Evolutionary conservation across 2,329 filamentous ascomycete species (phyloP).

Genomic region (Phyllosticta capitalensis): DNA sequence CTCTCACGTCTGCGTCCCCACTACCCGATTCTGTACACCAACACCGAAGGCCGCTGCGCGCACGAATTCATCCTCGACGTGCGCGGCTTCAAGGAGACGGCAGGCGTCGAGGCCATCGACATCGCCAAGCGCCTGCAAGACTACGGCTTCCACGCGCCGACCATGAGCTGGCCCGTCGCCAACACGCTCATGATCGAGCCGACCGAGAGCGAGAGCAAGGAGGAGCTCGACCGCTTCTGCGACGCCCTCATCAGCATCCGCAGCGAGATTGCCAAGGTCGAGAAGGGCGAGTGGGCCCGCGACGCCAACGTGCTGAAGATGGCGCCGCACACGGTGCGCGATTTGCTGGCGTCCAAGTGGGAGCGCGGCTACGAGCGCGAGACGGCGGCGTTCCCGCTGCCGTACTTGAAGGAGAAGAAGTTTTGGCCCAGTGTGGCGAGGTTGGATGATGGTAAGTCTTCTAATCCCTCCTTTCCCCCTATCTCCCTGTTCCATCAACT

Average conservation of each 20-base stretch:
- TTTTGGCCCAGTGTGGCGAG: constrained; percentile 88
- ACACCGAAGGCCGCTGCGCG: constrained; percentile 75
- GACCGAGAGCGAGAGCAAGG: constrained; percentile 85
- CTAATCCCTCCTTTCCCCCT: constrained; percentile 14
- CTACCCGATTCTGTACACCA: constrained; percentile 91
- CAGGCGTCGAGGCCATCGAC: constrained; percentile 83
- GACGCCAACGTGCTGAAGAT: constrained; percentile 81
- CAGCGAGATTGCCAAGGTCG: constrained; percentile 71
- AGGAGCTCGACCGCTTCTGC: constrained; percentile 87
- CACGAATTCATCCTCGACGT: constrained; percentile 96
- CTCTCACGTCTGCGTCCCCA: constrained; percentile 75
- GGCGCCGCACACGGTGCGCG: constrained; percentile 74
- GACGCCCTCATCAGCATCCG: constrained; percentile 83
- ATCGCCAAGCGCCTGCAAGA: constrained; percentile 95
- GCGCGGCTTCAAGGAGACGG: constrained; percentile 71
- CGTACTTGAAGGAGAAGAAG: constrained; percentile 85
- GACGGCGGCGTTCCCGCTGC: constrained; percentile 76
- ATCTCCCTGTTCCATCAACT: constrained; percentile 12
- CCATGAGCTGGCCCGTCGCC: constrained; percentile 92
- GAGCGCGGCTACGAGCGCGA: constrained; percentile 71
- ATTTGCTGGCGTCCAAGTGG: constrained; percentile 71
- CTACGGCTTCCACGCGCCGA: constrained; percentile 94
- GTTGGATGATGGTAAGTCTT: constrained; percentile 69
- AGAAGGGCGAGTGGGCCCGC: constrained; percentile 65
- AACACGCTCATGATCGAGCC: constrained; percentile 98